Evolutionary conservation across 495 filamentous ascomycete genomes (phyloP), one percentile per base, ranked within the genome.

Genomic region (Aspergillus taichungensis): DNA sequence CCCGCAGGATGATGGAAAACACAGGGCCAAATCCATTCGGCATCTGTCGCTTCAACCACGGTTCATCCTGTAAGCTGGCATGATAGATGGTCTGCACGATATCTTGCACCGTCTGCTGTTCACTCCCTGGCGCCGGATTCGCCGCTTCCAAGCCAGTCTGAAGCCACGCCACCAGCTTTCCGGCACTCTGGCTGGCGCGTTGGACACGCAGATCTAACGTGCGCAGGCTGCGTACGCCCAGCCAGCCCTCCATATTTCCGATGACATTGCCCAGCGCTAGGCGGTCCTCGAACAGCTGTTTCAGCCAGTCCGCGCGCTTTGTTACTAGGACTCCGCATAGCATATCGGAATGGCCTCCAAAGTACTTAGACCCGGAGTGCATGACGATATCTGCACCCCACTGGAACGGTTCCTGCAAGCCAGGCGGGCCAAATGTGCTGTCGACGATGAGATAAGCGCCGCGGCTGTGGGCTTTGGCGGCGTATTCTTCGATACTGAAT

Each of bases 321-420:
- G 80, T 72, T 0, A 77, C 80, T 18, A 95, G 67, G 13, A 90
- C 80, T 6, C 88, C 88, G 54, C 82, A 83, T 3, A 94, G 76
- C 72, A 94, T 69, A 65, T 95, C 88, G 51, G 77, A 83, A 63
- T 95, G 88, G 0, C 88, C 88, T 29, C 88, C 88, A 45, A 95
- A 71, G 61, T 92, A 95, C 72, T 95, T 95, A 11, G 87, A 94
- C 10, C 84, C 88, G 35, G 71, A 77, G 63, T 95, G 88, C 79
- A 94, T 79, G 10, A 91, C 77, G 3, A 83, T 63, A 61, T 92
- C 87, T n/a, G 79, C 84, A 40, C 86, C 87, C 52, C 66, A 78
- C 27, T 44, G 37, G 52, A 92, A 88, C 10, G 88, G 88, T 53
- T 91, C 84, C 59, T 83, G 80, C 43, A 95, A 68, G 28, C 82